Evolutionary conservation across 2,329 filamentous ascomycete genomes (phyloP), one percentile per base, ranked within the genome.

Genomic region (Thermomyces lanuginosus): DNA sequence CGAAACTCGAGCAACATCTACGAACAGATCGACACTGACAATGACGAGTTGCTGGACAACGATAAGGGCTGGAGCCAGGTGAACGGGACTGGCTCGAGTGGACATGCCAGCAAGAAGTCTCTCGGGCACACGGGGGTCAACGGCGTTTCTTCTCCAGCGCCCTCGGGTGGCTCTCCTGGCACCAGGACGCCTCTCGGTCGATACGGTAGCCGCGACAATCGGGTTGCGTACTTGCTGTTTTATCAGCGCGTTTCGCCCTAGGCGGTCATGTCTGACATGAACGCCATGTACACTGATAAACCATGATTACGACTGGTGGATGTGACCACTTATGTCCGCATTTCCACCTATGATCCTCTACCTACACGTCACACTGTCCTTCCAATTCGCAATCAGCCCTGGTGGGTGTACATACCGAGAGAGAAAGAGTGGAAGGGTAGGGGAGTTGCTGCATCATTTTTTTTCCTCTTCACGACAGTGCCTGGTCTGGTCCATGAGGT

Each of bases 221-320:
- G 92, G 64, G 86, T 93, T 32, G 89, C 89, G 3, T 98, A 98
- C 56, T 71, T 98, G 39, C 59, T 98, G 46, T 92, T 98, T 58
- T 98, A 98, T 53, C 77, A 93, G 59, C 72, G 72, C 43, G 69
- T 89, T 21, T 25, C 31, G 16, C 16, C 28, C n/a, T n/a, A n/a
- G n/a, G n/a, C n/a, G n/a, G n/a, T n/a, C n/a, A n/a, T n/a, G n/a
- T n/a, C n/a, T n/a, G n/a, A n/a, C n/a, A n/a, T n/a, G n/a, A n/a
- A n/a, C n/a, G n/a, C n/a, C n/a, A n/a, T n/a, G n/a, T n/a, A n/a
- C n/a, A n/a, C n/a, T n/a, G n/a, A n/a, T n/a, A n/a, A n/a, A n/a
- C n/a, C n/a, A n/a, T n/a, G n/a, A n/a, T n/a, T n/a, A n/a, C n/a
- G n/a, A n/a, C n/a, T n/a, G n/a, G n/a, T n/a, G n/a, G n/a, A n/a